phyloP scores from a whole-genome alignment of 2,329 filamentous ascomycete species.

The Arthrobotrys conoides region DNA sequence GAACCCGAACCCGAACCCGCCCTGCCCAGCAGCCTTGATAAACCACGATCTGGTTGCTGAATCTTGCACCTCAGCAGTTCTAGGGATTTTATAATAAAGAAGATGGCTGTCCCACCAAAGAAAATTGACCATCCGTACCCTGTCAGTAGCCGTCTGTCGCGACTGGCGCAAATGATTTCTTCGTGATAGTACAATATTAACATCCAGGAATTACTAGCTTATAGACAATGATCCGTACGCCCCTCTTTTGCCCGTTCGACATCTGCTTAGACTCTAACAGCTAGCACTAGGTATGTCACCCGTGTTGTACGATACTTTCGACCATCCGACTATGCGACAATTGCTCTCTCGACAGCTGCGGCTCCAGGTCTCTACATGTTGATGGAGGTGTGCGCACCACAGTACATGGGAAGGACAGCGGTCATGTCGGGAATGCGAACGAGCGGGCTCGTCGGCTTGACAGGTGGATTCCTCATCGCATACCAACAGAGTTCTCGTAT shows the following conservation, averaged over 20 bases:
- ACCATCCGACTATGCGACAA: conserved; percentile 80
- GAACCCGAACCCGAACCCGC: background rate
- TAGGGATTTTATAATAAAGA: conserved; percentile 39
- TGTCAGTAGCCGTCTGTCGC: conserved; percentile 73
- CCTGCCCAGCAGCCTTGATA: background rate
- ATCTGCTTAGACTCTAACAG: background rate
- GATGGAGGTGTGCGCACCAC: conserved; percentile 88
- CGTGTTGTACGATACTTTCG: conserved; percentile 91
- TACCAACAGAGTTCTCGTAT: conserved; percentile 48
- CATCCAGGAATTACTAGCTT: conserved; percentile 74
- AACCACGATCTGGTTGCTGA: background rate
- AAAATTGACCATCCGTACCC: conserved; percentile 86
- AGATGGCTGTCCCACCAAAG: conserved; percentile 77
- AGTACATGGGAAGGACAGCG: conserved; percentile 84
- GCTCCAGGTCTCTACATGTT: conserved; percentile 80
- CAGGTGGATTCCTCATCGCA: conserved; percentile 80
- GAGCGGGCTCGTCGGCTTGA: conserved; percentile 78
- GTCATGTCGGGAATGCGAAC: conserved; percentile 88
- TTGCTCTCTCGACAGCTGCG: conserved; percentile 78
- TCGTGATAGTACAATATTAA: conserved; percentile 63
- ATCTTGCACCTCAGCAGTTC: background rate
- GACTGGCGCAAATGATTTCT: conserved; percentile 27
- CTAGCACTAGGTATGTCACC: conserved; percentile 80
- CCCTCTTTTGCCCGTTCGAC: conserved; percentile 38
- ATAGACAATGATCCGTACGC: conserved; percentile 99